These are phyloP conservation scores for Lactifluus volemus DNA, from an alignment of 768 basidiomycete genomes.

Conservation along the genomic window DNA sequence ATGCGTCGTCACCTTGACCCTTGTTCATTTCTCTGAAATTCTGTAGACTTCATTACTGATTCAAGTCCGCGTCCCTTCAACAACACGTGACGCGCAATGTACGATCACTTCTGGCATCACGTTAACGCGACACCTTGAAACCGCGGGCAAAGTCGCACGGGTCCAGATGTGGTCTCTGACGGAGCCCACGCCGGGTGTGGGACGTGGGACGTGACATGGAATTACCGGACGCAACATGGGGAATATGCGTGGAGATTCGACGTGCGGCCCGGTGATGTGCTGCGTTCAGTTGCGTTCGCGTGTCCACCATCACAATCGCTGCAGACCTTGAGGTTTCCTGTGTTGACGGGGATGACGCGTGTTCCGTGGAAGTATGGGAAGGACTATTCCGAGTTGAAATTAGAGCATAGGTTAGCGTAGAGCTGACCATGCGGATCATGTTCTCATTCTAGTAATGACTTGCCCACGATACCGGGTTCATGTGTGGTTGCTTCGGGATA, in stretches of 20 bases:
- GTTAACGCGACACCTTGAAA: neutral
- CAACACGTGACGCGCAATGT: conserved; percentile 4
- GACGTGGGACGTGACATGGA: neutral
- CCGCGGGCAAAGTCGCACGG: neutral
- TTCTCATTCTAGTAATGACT: neutral
- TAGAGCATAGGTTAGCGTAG: neutral
- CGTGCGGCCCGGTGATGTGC: neutral
- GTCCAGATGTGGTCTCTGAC: conserved; percentile 5
- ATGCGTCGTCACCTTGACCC: neutral
- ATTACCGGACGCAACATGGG: neutral
- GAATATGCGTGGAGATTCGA: conserved; percentile 5
- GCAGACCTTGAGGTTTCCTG: conserved; percentile 9
- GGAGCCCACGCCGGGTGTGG: neutral
- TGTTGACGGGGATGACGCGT: conserved; percentile 1
- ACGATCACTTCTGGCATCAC: conserved; percentile 6
- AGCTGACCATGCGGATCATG: neutral
- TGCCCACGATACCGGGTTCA: neutral
- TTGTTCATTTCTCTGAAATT: neutral
- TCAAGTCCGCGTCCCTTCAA: conserved; percentile 8
- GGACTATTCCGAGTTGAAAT: conserved; percentile 9
- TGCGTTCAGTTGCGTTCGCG: conserved; percentile 1
- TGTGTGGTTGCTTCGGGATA: neutral
- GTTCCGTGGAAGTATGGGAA: conserved; percentile 12
- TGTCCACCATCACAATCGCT: conserved; percentile 8
- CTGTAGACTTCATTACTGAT: conserved; percentile 4